Base-by-base conservation (phyloP, 129 eudicot genomes). In the Cynara cardunculus region DNA sequence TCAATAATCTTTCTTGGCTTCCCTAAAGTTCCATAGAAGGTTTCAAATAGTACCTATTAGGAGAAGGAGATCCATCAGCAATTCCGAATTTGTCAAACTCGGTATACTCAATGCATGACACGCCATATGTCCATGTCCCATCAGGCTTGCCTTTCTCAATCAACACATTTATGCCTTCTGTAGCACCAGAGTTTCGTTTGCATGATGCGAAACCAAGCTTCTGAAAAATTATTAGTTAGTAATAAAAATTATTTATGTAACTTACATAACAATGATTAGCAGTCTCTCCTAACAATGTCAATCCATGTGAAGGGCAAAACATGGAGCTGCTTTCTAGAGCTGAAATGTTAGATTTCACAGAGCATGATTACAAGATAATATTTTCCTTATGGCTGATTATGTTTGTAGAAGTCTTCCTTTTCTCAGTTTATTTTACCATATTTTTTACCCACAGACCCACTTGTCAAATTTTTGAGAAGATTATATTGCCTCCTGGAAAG, bases 171-270 rank as follows among this genome's bases (percentile, higher is more conserved):
- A 95, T 84, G 87, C 99, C 99, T 88, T 95, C 99, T 46, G 99
- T 95, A 69, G 97, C 99, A 80, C 99, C 97, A 27, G 77, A 49
- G 86, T 78, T 90, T 72, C 97, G 87, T 84, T 84, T 75, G 77
- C 99, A 95, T 7, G 99, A 95, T 78, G 99, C 99, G 59, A 95
- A 95, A 32, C 99, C 99, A 74, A 95, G 85, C 85, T 92, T 95
- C 99, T 95, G 97, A 71, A 86, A 80, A 41, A 69, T 66, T 32
- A 89, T 53, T 81, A 83, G 78, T 59, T 73, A 81, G 73, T 25
- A 30, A 84, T 28, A 71, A 67, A 31, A 69, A 2, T 8, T 44
- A 46, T 73, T 21, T 56, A 22, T 80, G 24, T 27, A 66, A 26
- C 7, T 22, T 49, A 25, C 69, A 77, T 39, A 85, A 66, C 28